A percentile compares a stretch with the other conserved stretches of the same genome.
phyloP scores from a whole-genome alignment of 2,329 filamentous ascomycete genomes.

The Beauveria medogensis region DNA sequence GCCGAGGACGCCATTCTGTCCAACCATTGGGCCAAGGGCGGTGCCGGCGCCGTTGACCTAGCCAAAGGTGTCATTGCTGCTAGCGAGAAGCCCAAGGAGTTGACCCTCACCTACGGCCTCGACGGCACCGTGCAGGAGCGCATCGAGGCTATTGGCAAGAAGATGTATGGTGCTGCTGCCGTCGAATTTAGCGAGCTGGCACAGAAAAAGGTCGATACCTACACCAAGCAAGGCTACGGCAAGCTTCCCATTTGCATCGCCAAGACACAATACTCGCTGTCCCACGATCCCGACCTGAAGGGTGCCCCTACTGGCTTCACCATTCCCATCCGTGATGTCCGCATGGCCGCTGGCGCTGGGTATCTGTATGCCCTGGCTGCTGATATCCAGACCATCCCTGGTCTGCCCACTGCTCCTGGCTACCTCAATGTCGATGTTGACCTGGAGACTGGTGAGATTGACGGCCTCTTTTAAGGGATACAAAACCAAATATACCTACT shows the following conservation, averaged over 20 bases:
- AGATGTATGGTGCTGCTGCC: slow-evolving; percentile 87
- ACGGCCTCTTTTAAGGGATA: slow-evolving; percentile 49
- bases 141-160: slow-evolving; percentile 80
- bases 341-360: slow-evolving; percentile 88
- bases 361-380: slow-evolving; percentile 87
- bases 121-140: slow-evolving; percentile 77
- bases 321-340: slow-evolving; percentile 86
- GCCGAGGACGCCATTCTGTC: slow-evolving; percentile 89
- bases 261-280: slow-evolving; percentile 97
- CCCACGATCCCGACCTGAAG: slow-evolving; percentile 87
- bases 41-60: slow-evolving; percentile 80
- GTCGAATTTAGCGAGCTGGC: slow-evolving; percentile 93
- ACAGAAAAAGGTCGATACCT: slow-evolving; percentile 92
- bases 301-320: slow-evolving; percentile 92
- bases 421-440: slow-evolving; percentile 91
- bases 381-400: slow-evolving; percentile 97
- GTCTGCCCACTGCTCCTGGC: slow-evolving; percentile 86
- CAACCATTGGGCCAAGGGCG: slow-evolving; percentile 96
- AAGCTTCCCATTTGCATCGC: slow-evolving; percentile 94
- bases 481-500: neutral
- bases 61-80: slow-evolving; percentile 81
- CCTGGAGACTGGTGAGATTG: slow-evolving; percentile 73
- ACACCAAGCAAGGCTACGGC: slow-evolving; percentile 83
- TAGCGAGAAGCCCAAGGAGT: slow-evolving; percentile 74
- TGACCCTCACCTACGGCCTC: slow-evolving; percentile 77